Conservation (phyloP, 2,329 filamentous ascomycete species). For the Gliomastix tumulicola region DNA sequence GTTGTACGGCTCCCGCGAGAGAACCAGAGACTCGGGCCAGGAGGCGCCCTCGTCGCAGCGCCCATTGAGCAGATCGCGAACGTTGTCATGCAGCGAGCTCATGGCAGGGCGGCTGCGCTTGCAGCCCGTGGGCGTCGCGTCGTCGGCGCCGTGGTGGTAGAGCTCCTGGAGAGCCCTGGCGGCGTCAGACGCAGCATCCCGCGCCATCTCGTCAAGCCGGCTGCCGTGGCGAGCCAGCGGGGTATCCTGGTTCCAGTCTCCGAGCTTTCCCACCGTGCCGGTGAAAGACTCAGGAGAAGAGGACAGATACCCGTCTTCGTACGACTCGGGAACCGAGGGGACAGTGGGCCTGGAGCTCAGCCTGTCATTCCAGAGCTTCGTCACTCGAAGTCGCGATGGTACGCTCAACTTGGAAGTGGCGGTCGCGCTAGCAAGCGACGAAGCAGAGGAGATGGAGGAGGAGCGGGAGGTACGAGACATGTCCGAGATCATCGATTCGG, state of each 20-base stretch:
- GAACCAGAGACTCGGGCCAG: conserved; percentile 30
- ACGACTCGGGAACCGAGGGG: conserved; percentile 51
- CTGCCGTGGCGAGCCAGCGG: conserved; percentile 36
- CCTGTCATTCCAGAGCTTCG: conserved; percentile 52
- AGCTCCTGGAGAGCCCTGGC: conserved; percentile 54
- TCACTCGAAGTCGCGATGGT: conserved; percentile 56
- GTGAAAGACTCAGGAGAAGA: conserved; percentile 53
- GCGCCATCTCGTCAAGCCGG: conserved; percentile 34
- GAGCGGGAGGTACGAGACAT: conserved; percentile 54
- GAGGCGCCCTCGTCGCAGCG: conserved; percentile 17
- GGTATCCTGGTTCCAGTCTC: conserved; percentile 40
- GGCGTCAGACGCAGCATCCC: conserved; percentile 42
- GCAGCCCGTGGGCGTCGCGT: conserved; percentile 30
- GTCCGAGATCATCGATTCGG: conserved; percentile 62
- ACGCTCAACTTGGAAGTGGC: conserved; percentile 44
- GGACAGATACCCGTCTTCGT: conserved; percentile 40
- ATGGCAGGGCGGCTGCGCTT: conserved; percentile 51
- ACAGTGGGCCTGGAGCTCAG: conserved; percentile 43
- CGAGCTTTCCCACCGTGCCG: conserved; percentile 43
- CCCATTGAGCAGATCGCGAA: conserved; percentile 52
- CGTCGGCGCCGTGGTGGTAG: conserved; percentile 41
- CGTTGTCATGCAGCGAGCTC: conserved; percentile 57
- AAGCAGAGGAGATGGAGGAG: conserved; percentile 58
- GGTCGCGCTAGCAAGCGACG: conserved; percentile 53
- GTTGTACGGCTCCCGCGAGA: conserved; percentile 20